A percentile compares a stretch with the other conserved stretches of the same genome.
Evolutionary conservation across 768 basidiomycete genomes (phyloP).

Genomic region (Trametes cingulata): DNA sequence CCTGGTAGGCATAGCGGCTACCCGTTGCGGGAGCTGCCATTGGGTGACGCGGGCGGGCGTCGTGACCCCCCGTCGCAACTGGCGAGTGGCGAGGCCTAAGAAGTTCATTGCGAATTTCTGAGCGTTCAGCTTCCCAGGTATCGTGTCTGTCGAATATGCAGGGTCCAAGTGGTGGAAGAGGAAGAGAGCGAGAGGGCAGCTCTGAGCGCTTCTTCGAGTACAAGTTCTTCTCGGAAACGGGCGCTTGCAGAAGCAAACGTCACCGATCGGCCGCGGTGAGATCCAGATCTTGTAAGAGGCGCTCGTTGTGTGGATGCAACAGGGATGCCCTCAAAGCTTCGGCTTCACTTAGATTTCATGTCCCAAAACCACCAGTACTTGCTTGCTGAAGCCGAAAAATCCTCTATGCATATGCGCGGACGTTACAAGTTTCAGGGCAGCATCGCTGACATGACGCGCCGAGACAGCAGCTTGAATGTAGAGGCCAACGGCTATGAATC

Average conservation of each 20-base stretch:
- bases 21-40: neutral
- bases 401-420: too few species aligned
- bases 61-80: constrained; percentile 4
- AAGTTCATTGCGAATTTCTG: constrained; percentile 6
- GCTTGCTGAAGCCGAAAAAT: too few species aligned
- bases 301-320: too few species aligned
- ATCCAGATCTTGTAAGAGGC: too few species aligned
- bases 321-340: too few species aligned
- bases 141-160: too few species aligned
- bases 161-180: neutral
- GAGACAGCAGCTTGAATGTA: too few species aligned
- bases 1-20: neutral
- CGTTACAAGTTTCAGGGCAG: too few species aligned
- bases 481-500: too few species aligned
- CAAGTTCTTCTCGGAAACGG: neutral
- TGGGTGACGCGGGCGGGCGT: neutral
- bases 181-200: neutral
- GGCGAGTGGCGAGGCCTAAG: neutral
- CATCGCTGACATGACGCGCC: too few species aligned
- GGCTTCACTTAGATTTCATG: too few species aligned
- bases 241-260: neutral
- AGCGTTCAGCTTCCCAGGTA: neutral
- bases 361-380: too few species aligned
- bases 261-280: neutral
- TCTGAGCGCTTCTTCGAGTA: neutral